Evolutionary conservation across 371 early-diverging fungal species (phyloP).

Genomic region (Rhizomucor miehei): DNA sequence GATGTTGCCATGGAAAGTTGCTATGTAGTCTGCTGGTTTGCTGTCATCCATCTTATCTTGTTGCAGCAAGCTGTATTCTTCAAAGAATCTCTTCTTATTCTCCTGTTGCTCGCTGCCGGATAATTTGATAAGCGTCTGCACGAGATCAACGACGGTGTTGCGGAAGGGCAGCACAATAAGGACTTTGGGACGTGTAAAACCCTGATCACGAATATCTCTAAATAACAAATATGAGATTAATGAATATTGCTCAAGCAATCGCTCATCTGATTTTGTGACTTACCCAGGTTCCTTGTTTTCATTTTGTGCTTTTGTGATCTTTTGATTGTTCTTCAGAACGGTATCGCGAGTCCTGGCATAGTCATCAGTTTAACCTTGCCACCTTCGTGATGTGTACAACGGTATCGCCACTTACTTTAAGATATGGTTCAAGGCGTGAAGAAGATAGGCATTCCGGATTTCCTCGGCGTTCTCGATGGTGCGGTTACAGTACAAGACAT

Average conservation of each 20-base stretch:
- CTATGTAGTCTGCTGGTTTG: conserved; percentile 81
- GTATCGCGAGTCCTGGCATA: conserved; percentile 62
- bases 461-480: conserved; percentile 59
- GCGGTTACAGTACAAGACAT: conserved; percentile 73
- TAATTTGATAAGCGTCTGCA: conserved; percentile 71
- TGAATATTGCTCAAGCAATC: neutral
- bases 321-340: conserved; percentile 77
- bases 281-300: conserved; percentile 45
- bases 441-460: conserved; percentile 66
- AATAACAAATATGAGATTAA: neutral
- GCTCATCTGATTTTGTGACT: too few relatives aligned
- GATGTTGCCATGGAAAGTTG: conserved; percentile 89
- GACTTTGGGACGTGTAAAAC: conserved; percentile 93
- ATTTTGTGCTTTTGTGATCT: conserved; percentile 57
- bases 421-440: conserved; percentile 92
- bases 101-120: conserved; percentile 80
- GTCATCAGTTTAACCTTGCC: conserved; percentile 2
- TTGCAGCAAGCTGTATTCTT: conserved; percentile 64
- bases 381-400: neutral
- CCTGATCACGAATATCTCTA: conserved; percentile 89
- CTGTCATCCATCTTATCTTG: conserved; percentile 58
- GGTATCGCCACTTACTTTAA: conserved; percentile 54
- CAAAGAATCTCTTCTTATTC: conserved; percentile 77
- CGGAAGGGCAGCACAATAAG: conserved; percentile 89
- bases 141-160: conserved; percentile 77